Percentiles rank a stretch among this genome's conserved stretches.
phyloP scores from a whole-genome alignment of 1,284 basidiomycete genomes.

The Lentinus polychrous region DNA sequence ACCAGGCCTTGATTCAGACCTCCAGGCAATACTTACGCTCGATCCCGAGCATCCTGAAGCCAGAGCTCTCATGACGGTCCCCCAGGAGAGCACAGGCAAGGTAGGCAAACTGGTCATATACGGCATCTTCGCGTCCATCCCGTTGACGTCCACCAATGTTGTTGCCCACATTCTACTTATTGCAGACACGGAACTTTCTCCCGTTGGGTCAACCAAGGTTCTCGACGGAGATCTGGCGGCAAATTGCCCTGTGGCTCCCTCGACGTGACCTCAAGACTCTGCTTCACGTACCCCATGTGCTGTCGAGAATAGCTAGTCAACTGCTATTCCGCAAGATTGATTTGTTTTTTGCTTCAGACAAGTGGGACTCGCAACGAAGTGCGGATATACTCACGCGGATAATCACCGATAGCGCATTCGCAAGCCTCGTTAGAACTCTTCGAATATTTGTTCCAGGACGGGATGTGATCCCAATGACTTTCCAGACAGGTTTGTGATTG shows the following conservation, averaged over 20 bases:
- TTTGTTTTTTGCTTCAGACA: slow-evolving; percentile 47
- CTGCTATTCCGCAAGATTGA: slow-evolving; percentile 58
- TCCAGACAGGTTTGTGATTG: slow-evolving; percentile 51
- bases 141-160: slow-evolving; percentile 7
- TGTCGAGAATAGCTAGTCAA: slow-evolving; percentile 63
- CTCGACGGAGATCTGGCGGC: slow-evolving; percentile 65
- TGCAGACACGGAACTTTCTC: slow-evolving; percentile 13
- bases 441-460: slow-evolving; percentile 48
- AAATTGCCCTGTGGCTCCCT: slow-evolving; percentile 56
- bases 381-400: slow-evolving; percentile 66
- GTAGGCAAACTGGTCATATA: slow-evolving; percentile 14
- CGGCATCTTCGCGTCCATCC: slow-evolving; percentile 7
- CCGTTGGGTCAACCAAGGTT: slow-evolving; percentile 32
- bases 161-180: not conserved
- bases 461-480: slow-evolving; percentile 48
- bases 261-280: slow-evolving; percentile 60
- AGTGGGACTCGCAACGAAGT: slow-evolving; percentile 53
- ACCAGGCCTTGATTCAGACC: slow-evolving; percentile 35
- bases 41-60: slow-evolving; percentile 68
- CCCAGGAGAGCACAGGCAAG: slow-evolving; percentile 23
- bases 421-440: slow-evolving; percentile 48
- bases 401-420: slow-evolving; percentile 53
- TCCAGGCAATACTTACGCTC: slow-evolving; percentile 53
- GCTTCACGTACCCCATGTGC: slow-evolving; percentile 54
- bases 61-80: slow-evolving; percentile 44